Evolutionary conservation across 1,139 yeast genomes (phyloP).

Genomic region (Zygosaccharomyces pseudobailii): DNA sequence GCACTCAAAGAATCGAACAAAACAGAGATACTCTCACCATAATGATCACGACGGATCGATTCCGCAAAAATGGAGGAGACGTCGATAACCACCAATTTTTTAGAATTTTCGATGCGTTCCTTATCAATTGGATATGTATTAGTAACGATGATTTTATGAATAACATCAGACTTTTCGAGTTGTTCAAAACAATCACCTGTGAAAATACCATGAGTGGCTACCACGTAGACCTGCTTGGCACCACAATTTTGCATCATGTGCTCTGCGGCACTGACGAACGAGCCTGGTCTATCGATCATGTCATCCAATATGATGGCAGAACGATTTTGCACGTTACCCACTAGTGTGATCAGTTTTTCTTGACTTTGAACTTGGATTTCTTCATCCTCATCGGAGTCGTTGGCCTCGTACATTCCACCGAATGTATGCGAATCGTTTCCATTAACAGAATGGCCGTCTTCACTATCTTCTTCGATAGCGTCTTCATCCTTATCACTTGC

Average conservation of each 20-base stretch:
- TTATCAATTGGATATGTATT: slow-evolving; percentile 86
- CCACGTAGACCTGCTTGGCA: slow-evolving; percentile 81
- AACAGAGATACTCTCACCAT: slow-evolving; percentile 92
- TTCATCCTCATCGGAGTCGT: slow-evolving; percentile 74
- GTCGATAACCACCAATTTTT: slow-evolving; percentile 80
- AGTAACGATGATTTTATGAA: slow-evolving; percentile 85
- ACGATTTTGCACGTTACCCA: slow-evolving; percentile 88
- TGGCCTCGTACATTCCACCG: slow-evolving; percentile 85
- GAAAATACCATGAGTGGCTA: slow-evolving; percentile 95
- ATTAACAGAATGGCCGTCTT: slow-evolving; percentile 28
- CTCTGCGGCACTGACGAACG: slow-evolving; percentile 96
- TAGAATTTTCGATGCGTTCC: slow-evolving; percentile 50
- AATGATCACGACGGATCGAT: slow-evolving; percentile 96
- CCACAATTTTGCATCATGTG: slow-evolving; percentile 94
- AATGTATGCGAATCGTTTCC: slow-evolving; percentile 46
- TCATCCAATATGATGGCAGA: slow-evolving; percentile 94
- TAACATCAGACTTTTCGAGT: slow-evolving; percentile 70
- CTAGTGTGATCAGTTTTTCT: slow-evolving; percentile 89
- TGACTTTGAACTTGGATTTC: slow-evolving; percentile 63
- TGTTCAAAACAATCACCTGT: slow-evolving; percentile 80
- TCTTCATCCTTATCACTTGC: slow-evolving; percentile 44
- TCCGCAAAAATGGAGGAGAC: slow-evolving; percentile 95
- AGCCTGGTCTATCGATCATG: slow-evolving; percentile 91
- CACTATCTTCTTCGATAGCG: slow-evolving; percentile 35
- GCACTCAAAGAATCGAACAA: slow-evolving; percentile 81